These are phyloP conservation scores for Prunus armeniaca DNA, from an alignment of 306 rosid species.

Conservation along the genomic window DNA sequence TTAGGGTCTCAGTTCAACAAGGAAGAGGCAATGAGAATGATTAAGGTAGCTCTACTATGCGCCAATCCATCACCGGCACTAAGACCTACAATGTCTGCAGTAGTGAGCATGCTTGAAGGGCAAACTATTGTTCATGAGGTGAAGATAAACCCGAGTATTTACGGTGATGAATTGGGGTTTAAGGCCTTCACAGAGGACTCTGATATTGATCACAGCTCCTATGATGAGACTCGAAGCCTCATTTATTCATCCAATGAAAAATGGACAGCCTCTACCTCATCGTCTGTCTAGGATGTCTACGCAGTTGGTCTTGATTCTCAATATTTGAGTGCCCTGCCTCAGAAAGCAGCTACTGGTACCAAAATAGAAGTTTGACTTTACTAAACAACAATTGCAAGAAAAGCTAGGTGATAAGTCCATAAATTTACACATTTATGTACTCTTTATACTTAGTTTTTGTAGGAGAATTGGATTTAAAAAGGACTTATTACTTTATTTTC, in stretches of 20 bases:
- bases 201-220: background rate
- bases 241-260: background rate
- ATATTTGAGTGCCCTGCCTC: background rate
- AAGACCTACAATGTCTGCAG: slow-evolving; percentile 59
- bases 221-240: background rate
- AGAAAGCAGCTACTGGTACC: background rate
- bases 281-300: background rate
- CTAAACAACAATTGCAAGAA: background rate
- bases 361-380: background rate
- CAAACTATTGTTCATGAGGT: slow-evolving; percentile 34
- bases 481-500: no score
- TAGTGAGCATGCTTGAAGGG: slow-evolving; percentile 67
- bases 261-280: slow-evolving; percentile 10
- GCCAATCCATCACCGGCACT: slow-evolving; percentile 38
- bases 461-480: no score
- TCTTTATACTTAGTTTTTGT: no score
- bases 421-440: no score
- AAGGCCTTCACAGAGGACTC: slow-evolving; percentile 36
- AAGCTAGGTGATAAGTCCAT: no score
- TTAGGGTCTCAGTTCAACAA: slow-evolving; percentile 38
- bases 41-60: slow-evolving; percentile 54
- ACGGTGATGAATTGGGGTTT: slow-evolving; percentile 38
- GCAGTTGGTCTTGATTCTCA: no score
- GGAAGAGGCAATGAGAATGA: slow-evolving; percentile 37
- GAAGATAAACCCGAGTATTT: slow-evolving; percentile 20